Evolutionary conservation across 2,329 filamentous ascomycete genomes (phyloP), one percentile per base, ranked within the genome.

Genomic region (Fusarium cicatricum): DNA sequence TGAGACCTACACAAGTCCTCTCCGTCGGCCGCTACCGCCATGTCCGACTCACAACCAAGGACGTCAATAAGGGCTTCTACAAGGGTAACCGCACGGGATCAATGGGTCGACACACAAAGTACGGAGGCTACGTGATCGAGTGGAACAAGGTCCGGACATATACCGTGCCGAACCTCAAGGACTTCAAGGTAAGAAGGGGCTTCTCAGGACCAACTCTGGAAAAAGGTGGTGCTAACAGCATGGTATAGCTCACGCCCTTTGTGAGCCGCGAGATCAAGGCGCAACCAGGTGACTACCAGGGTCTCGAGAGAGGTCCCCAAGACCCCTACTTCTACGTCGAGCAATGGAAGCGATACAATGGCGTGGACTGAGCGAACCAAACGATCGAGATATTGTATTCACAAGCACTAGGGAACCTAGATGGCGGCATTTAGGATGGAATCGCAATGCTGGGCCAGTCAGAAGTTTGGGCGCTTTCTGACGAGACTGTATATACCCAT

Each of bases 21-120:
- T 82, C 84, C 67, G 79, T 86, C 70, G 78, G 86, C 73, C 84
- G 85, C 53, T 84, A 92, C 70, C 85, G 88, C 76, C 92, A 94
- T 71, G 81, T 93, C 55, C 83, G 84, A 47, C 85, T 99, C 71
- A 97, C 91, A 11, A 96, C 94, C 66, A 99, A 99, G 79, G 89
- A 95, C 77, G 89, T 94, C 73, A 90, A 90, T 74, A 91, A 92
- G 72, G 94, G 93, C 66, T 99, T 89, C 85, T 99, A 99, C 86
- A 98, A 98, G 83, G 95, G 95, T 73, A 97, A 90, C 69, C 84
- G 93, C 40, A 89, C 92, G 1, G 95, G 95, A 2, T 87, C 90
- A 36, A 92, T 96, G 87, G 95, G 95, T 74, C 78, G 81, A 12
- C 91, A 96, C 78, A 93, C 90, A 49, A 90, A 90, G 74, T 85